Evolutionary conservation across 2,329 filamentous ascomycete genomes (phyloP), one percentile per base, ranked within the genome.

Genomic region (Scedosporium minutisporum): DNA sequence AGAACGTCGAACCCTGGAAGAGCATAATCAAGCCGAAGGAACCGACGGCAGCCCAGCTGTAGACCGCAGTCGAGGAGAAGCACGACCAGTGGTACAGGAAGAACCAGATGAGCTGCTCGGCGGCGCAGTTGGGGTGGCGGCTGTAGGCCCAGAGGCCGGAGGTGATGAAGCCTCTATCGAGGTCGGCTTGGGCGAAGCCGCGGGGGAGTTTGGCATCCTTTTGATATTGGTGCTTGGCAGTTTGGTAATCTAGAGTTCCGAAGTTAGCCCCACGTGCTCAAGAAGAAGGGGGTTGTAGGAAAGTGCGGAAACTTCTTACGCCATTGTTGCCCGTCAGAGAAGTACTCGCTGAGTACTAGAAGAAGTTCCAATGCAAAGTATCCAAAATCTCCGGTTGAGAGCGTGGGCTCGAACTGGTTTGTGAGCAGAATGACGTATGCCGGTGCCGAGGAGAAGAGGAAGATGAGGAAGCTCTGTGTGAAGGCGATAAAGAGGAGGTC

Each of bases 321-420:
- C 93, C 93, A 99, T 75, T 97, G 93, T 72, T 97, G 91, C 66
- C 93, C 87, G 72, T 99, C 95, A 70, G 91, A 90, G 70, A 96
- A 83, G 75, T 83, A 91, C 69, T 96, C 93, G 60, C 83, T 81
- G 4, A 83, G 65, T 9, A 88, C 77, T 51, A 89, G 75, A 16
- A 72, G 75, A 14, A 85, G 67, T 64, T 80, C 71, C 2, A 78
- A 70, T 5, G 73, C 69, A 63, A 81, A 73, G 66, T 82, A 86
- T 9, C 71, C 69, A 38, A 80, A 55, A 67, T 87, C 85, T 14
- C 74, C 74, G 7, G 69, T 66, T 6, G 75, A 78, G 51, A 80
- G 65, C 38, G 77, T 65, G 44, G 72, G 79, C 69, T 87, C 83
- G 64, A 91, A 78, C 57, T 84, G 84, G 18, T 87, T 85, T 33